Evolutionary conservation across 2,329 filamentous ascomycete genomes (phyloP).

Genomic region (Aspergillus bombycis): DNA sequence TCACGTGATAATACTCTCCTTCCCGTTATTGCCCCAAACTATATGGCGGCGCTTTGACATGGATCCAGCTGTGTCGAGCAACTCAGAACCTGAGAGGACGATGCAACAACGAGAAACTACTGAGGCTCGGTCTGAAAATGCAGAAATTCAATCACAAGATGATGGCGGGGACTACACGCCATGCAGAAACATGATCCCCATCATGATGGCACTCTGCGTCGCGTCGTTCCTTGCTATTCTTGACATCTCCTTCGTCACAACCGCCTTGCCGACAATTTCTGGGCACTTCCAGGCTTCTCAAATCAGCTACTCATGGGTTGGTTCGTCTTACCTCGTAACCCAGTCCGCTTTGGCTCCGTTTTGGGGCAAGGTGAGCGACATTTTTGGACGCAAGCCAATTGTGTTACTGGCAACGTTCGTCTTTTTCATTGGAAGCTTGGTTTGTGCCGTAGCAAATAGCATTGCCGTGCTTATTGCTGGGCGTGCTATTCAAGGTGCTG

Average conservation of each 20-base stretch:
- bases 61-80: conserved; percentile 7
- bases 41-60: conserved; percentile 8
- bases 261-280: conserved; percentile 6
- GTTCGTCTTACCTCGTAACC: conserved; percentile 6
- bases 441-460: conserved; percentile 6
- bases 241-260: conserved; percentile 8
- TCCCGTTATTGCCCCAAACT: conserved; percentile 8
- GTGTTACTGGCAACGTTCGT: conserved; percentile 2
- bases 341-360: conserved; percentile 4
- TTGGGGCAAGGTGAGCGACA: conserved; percentile 6
- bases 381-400: conserved; percentile 4
- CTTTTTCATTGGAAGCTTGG: conserved; percentile 3
- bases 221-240: conserved; percentile 9
- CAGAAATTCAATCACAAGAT: conserved; percentile 6
- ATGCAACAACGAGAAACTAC: conserved; percentile 7
- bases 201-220: conserved; percentile 6
- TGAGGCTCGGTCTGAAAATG: conserved; percentile 7
- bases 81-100: conserved; percentile 6
- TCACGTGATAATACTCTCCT: conserved; percentile 6
- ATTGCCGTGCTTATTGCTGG: conserved; percentile 6
- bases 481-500: conserved; percentile 7
- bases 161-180: conserved; percentile 7
- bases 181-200: conserved; percentile 7
- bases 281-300: conserved; percentile 7
- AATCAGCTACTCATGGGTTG: conserved; percentile 8